A percentile compares a stretch with the other conserved stretches of the same genome.
Evolutionary conservation across 495 filamentous ascomycete species (phyloP).

Genomic region (Tuber microsphaerosporum): DNA sequence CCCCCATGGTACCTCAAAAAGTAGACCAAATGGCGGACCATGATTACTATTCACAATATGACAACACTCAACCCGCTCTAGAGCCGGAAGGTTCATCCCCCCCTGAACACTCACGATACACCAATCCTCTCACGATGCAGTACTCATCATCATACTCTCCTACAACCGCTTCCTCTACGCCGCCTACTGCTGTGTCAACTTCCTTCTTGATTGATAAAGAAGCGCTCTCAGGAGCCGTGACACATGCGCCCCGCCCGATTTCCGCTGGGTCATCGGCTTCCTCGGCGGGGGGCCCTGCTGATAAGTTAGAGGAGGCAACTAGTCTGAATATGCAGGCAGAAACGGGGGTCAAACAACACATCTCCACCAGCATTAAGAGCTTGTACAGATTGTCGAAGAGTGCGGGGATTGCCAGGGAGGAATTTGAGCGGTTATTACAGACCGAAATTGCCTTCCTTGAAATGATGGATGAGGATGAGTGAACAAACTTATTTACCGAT

Average conservation of each 20-base stretch:
- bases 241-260: conserved; percentile 25
- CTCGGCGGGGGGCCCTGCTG: conserved; percentile 50
- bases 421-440: conserved; percentile 74
- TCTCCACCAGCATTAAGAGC: conserved; percentile 80
- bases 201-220: conserved; percentile 29
- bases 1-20: conserved; percentile 53
- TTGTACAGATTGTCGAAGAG: conserved; percentile 72
- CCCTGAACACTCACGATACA: conserved; percentile 23
- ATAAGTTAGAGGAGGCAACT: conserved; percentile 60
- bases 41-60: conserved; percentile 82
- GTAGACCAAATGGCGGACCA: conserved; percentile 50
- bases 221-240: conserved; percentile 23
- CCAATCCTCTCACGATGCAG: conserved; percentile 15
- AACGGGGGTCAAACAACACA: conserved; percentile 78
- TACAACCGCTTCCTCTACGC: conserved; percentile 28
- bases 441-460: conserved; percentile 72
- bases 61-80: conserved; percentile 80
- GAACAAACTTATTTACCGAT: conserved; percentile 3
- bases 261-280: conserved; percentile 42
- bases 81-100: conserved; percentile 47
- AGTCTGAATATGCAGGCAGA: conserved; percentile 61
- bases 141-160: conserved; percentile 18
- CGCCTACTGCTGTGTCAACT: conserved; percentile 23
- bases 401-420: conserved; percentile 70
- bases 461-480: conserved; percentile 63